phyloP scores from a whole-genome alignment of 2,329 filamentous ascomycete species.

The Polytolypa hystricis region DNA sequence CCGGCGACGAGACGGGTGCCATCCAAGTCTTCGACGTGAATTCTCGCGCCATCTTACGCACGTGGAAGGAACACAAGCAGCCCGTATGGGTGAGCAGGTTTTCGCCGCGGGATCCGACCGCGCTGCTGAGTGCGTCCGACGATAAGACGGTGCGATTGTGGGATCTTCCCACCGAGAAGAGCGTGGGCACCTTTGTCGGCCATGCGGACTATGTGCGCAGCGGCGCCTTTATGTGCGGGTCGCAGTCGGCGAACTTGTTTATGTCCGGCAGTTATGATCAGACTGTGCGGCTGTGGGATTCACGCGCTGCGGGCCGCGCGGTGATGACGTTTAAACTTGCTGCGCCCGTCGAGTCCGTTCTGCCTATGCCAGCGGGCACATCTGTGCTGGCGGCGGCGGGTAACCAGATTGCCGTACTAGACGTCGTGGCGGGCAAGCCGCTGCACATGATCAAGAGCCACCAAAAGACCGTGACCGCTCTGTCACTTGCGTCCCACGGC shows the following conservation, averaged over 20 bases:
- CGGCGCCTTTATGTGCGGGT: constrained; percentile 70
- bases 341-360: constrained; percentile 78
- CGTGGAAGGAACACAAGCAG: constrained; percentile 89
- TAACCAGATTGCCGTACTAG: constrained; percentile 79
- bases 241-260: constrained; percentile 55
- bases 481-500: constrained; percentile 70
- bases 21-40: constrained; percentile 92
- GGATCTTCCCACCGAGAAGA: constrained; percentile 75
- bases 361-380: constrained; percentile 77
- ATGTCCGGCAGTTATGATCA: constrained; percentile 91
- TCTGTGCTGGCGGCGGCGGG: constrained; percentile 75
- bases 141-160: constrained; percentile 87
- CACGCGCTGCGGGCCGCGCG: constrained; percentile 54
- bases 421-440: constrained; percentile 82
- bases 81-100: constrained; percentile 87
- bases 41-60: constrained; percentile 84
- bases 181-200: constrained; percentile 67
- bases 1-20: constrained; percentile 80
- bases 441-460: constrained; percentile 83
- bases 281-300: constrained; percentile 89
- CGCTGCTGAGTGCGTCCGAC: constrained; percentile 79
- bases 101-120: constrained; percentile 78
- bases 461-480: constrained; percentile 90
- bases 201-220: constrained; percentile 88
- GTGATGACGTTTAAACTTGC: constrained; percentile 93